phyloP scores from a whole-genome alignment of 176 grass and related monocot genomes.

The Oryza officinalis region DNA sequence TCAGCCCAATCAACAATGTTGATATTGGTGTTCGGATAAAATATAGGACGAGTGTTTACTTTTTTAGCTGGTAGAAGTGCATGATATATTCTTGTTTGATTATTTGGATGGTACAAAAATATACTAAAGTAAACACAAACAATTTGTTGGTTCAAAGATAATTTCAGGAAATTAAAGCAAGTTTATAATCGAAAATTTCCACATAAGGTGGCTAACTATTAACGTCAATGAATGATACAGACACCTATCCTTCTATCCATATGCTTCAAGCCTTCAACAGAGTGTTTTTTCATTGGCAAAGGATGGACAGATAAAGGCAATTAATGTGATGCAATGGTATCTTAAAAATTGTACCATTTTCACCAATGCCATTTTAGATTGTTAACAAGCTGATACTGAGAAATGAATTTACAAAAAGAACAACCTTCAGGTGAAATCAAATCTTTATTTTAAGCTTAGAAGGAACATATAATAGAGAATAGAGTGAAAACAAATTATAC shows the following conservation, averaged over 20 bases:
- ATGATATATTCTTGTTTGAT: not conserved
- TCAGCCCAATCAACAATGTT: constrained; percentile 20
- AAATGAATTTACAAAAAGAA: constrained; percentile 13
- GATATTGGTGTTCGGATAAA: not conserved
- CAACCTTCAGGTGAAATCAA: not conserved
- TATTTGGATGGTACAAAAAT: not conserved
- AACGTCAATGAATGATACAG: constrained; percentile 11
- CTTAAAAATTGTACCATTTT: not conserved
- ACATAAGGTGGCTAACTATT: not conserved
- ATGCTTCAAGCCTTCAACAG: not conserved
- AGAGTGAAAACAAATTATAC: not conserved
- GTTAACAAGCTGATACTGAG: not conserved
- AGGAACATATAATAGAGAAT: not conserved
- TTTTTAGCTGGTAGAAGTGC: not conserved
- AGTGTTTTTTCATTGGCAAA: not conserved
- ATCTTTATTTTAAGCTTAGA: not conserved
- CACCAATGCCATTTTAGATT: constrained; percentile 4
- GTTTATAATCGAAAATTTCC: not conserved
- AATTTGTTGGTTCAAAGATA: not conserved
- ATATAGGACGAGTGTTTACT: not conserved
- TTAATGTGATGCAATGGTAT: not conserved
- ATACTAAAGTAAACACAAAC: not conserved
- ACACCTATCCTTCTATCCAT: not conserved
- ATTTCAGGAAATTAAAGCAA: not conserved
- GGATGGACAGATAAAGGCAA: constrained; percentile 17